Evolutionary conservation across 768 basidiomycete species (phyloP), one percentile per base, ranked within the genome.

Genomic region (Naganishia friedmannii): DNA sequence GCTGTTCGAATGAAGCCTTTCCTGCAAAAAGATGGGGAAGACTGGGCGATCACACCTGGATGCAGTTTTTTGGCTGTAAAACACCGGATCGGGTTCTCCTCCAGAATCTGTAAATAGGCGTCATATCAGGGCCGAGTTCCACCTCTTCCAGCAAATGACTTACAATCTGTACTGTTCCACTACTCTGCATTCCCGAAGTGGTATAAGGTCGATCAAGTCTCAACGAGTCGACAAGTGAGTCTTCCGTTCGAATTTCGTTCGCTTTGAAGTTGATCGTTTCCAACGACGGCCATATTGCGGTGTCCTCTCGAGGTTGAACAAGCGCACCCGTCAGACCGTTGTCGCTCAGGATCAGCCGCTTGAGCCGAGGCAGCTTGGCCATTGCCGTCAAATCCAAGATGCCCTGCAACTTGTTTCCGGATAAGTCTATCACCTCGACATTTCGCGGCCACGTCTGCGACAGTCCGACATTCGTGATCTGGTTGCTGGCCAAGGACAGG

Each of bases 401-500:
- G 13, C 67, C 67, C 19, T 42, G 29, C 23, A 72, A 31, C 10
- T 10, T 39, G 54, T 72, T 72, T 19, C 45, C 67, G n/a, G 48
- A 55, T 3, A 72, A 39, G 45, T 72, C 71, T 13, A 72, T 17
- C 5, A 10, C 15, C 42, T 72, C 66, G 21, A 72, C 12, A 13
- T 55, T 45, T n/a, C 42, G 28, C 8, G 71, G 71, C 71, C 71
- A 72, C 19, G 15, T 45, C 42, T 34, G 23, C 6, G 71, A 67
- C 34, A 72, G 58, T 21, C 71, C 67, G 5, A 19, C 4, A 28
- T 65, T 65, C 19, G 60, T 58, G 7, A 72, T 37, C 15, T 46
- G 17, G 63, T 72, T 72, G 21, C 53, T 53, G 28, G 31, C 48
- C 2, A 67, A 23, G 1, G n/a, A 29, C 19, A 72, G 4, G 19